phyloP scores from a whole-genome alignment of 768 basidiomycete genomes.

The Collybia sordida region DNA sequence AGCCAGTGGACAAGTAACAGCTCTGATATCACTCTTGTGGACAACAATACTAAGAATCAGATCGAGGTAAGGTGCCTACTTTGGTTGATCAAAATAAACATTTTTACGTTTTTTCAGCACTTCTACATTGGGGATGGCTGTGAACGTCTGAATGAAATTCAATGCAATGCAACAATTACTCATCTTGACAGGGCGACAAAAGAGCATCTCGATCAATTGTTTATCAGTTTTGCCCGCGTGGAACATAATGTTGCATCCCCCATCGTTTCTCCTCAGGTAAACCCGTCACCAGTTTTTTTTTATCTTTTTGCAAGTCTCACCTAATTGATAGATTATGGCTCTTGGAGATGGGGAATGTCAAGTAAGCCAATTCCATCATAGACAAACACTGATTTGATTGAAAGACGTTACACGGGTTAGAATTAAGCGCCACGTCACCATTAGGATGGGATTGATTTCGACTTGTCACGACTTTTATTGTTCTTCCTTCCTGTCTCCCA shows the following conservation, averaged over 20 bases:
- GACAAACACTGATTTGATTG: too few relatives aligned
- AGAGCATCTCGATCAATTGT: constrained; percentile 38
- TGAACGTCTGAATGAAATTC: constrained; percentile 35
- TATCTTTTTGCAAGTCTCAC: background rate
- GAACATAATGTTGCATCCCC: constrained; percentile 33
- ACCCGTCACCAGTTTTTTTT: constrained; percentile 1
- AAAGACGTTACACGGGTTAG: too few relatives aligned
- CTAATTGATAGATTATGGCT: constrained; percentile 37
- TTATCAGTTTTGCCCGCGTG: constrained; percentile 47
- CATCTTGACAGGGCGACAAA: constrained; percentile 42
- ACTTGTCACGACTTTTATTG: too few relatives aligned
- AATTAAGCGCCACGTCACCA: too few relatives aligned
- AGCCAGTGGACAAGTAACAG: constrained; percentile 48
- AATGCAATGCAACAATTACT: constrained; percentile 38
- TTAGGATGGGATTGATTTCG: too few relatives aligned
- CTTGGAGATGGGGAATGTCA: constrained; percentile 43
- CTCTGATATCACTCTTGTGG: constrained; percentile 41
- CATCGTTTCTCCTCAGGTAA: constrained; percentile 34
- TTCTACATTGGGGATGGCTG: constrained; percentile 36
- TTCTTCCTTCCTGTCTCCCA: too few relatives aligned
- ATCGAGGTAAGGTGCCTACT: constrained; percentile 31
- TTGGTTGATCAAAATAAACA: background rate
- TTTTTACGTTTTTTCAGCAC: constrained; percentile 32
- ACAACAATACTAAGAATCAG: constrained; percentile 35
- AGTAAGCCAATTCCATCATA: too few relatives aligned